Conservation (phyloP, 2,329 filamentous ascomycete genomes). For the Cladophialophora yegresii region DNA sequence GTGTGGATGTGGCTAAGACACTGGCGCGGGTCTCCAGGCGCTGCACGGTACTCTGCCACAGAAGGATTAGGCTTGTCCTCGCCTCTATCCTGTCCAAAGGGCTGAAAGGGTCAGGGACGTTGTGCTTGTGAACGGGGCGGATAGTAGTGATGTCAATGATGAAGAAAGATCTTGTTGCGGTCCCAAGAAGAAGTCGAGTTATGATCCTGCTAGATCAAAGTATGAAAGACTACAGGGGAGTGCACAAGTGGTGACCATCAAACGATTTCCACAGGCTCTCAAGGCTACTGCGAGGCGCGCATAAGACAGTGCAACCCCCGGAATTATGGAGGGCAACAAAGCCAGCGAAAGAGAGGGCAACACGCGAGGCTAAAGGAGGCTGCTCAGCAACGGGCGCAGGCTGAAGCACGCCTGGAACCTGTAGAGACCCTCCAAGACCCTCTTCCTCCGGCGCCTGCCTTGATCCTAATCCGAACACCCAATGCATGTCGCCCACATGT, state of each 20-base stretch:
- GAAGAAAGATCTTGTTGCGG: background rate
- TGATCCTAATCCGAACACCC: background rate
- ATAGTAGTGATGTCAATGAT: background rate
- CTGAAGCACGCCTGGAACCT: conserved; percentile 2
- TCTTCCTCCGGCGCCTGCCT: background rate
- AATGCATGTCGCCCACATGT: background rate
- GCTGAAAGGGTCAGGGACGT: background rate
- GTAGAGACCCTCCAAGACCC: background rate
- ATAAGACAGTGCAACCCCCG: background rate
- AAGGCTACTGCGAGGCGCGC: background rate
- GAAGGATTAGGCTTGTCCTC: background rate
- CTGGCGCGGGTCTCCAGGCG: conserved; percentile 13
- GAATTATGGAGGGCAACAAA: conserved; percentile 2
- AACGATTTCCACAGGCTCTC: background rate
- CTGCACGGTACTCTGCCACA: conserved; percentile 14
- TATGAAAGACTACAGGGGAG: background rate
- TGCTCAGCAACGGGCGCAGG: conserved; percentile 12
- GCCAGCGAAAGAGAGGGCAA: conserved; percentile 5
- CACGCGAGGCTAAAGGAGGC: conserved; percentile 1
- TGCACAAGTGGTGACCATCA: conserved; percentile 1
- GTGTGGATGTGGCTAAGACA: conserved; percentile 33
- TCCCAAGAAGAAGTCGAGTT: background rate
- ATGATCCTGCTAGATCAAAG: background rate
- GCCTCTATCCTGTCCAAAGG: background rate
- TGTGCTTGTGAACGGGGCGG: background rate